phyloP scores from a whole-genome alignment of 345 rosid species.

The Anacardium occidentale region DNA sequence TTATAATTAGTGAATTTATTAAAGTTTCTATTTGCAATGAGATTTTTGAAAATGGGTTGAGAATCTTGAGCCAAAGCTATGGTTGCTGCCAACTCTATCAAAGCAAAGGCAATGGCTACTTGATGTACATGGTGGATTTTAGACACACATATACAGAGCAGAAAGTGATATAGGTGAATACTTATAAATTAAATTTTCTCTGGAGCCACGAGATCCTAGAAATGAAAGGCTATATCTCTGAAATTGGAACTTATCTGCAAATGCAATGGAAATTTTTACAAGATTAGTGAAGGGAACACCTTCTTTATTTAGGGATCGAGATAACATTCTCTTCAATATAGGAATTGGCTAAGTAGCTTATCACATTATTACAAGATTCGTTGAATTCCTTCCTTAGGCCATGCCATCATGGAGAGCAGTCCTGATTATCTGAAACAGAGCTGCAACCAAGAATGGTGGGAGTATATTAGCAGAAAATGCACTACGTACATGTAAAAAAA shows the following conservation, averaged over 20 bases:
- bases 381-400: slow-evolving; percentile 17
- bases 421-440: slow-evolving; percentile 41
- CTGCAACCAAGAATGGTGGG: slow-evolving; percentile 16
- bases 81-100: too few relatives aligned
- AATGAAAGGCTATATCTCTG: background rate
- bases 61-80: too few relatives aligned
- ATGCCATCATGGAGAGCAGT: slow-evolving; percentile 26
- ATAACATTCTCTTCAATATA: background rate
- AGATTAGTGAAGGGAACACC: background rate
- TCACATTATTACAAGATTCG: background rate
- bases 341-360: background rate
- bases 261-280: background rate
- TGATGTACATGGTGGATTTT: slow-evolving; percentile 10
- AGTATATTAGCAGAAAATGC: background rate
- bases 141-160: slow-evolving; percentile 16
- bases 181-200: background rate
- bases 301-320: background rate
- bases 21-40: too few relatives aligned
- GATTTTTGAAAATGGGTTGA: too few relatives aligned
- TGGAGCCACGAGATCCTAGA: background rate
- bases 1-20: too few relatives aligned
- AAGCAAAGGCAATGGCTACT: slow-evolving; percentile 2
- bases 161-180: background rate
- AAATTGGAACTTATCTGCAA: background rate
- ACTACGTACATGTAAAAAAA: too few relatives aligned